Percentiles rank a stretch among this genome's conserved stretches.
Conservation (phyloP, 768 basidiomycete species). For the Scleroderma citrinum region DNA sequence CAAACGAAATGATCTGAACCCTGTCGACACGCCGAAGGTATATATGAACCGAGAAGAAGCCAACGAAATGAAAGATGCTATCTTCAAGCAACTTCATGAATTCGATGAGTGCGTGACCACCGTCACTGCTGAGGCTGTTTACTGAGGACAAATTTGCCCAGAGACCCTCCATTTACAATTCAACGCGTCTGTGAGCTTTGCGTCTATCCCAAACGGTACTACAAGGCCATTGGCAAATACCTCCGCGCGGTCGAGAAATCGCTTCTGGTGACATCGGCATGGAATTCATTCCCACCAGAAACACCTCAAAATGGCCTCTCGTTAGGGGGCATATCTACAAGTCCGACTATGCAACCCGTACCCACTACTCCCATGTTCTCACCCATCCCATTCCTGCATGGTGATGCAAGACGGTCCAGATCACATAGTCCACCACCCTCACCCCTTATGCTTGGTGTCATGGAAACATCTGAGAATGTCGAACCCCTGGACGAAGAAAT, state of each 20-base stretch:
- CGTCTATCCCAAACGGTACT: conserved; percentile 59
- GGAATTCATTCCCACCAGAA: conserved; percentile 59
- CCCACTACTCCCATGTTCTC: conserved; percentile 82
- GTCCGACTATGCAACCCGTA: conserved; percentile 44
- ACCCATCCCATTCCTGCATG: conserved; percentile 82
- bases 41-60: conserved; percentile 61
- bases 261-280: conserved; percentile 77
- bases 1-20: conserved; percentile 41
- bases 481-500: conserved; percentile 33
- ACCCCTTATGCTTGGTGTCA: conserved; percentile 48
- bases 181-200: conserved; percentile 85
- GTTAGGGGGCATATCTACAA: conserved; percentile 33
- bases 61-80: conserved; percentile 43
- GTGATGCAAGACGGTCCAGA: conserved; percentile 73
- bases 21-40: conserved; percentile 48
- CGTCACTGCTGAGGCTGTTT: conserved; percentile 5
- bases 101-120: conserved; percentile 62
- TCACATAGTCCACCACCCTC: conserved; percentile 78
- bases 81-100: conserved; percentile 62
- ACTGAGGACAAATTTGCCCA: conserved; percentile 5
- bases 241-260: conserved; percentile 81
- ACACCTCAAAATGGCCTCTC: conserved; percentile 25
- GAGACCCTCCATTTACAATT: conserved; percentile 79
- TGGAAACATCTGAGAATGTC: conserved; percentile 28
- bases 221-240: conserved; percentile 79